Percentiles rank a stretch among this genome's conserved stretches.
Conservation (phyloP, 768 basidiomycete species). For the Aureoboletus auriporus region DNA sequence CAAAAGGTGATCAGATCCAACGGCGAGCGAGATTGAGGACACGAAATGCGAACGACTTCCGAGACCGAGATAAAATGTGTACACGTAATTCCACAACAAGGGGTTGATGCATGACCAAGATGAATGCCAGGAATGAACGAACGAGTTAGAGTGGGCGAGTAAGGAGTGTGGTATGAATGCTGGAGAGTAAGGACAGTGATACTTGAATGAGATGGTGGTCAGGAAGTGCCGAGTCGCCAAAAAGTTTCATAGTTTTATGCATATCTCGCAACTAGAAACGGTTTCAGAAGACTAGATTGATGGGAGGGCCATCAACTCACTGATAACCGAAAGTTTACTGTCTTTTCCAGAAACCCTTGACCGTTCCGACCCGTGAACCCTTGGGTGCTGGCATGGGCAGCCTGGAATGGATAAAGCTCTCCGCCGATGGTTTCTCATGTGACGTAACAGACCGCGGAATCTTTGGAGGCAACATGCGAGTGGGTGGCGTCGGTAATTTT, state of each 20-base stretch:
- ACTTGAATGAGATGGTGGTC: not conserved
- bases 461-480: constrained; percentile 9
- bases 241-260: constrained; percentile 8
- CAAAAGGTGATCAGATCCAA: not conserved
- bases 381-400: constrained; percentile 27
- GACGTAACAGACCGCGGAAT: constrained; percentile 1
- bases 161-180: constrained; percentile 10
- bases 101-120: constrained; percentile 15
- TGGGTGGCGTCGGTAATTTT: constrained; percentile 20
- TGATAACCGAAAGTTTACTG: constrained; percentile 6
- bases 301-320: constrained; percentile 5
- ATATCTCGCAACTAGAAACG: not conserved
- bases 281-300: not conserved
- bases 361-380: constrained; percentile 19
- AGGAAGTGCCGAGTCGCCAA: not conserved
- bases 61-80: constrained; percentile 19
- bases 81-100: constrained; percentile 33
- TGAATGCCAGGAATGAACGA: constrained; percentile 14
- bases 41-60: constrained; percentile 12
- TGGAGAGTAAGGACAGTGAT: constrained; percentile 16
- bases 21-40: constrained; percentile 4
- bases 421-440: constrained; percentile 6
- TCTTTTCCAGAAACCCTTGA: constrained; percentile 31
- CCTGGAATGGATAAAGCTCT: constrained; percentile 5
- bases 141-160: constrained; percentile 1